A percentile compares a stretch with the other conserved stretches of the same genome.
Evolutionary conservation across 306 rosid genomes (phyloP).

Genomic region (Trifolium repens): DNA sequence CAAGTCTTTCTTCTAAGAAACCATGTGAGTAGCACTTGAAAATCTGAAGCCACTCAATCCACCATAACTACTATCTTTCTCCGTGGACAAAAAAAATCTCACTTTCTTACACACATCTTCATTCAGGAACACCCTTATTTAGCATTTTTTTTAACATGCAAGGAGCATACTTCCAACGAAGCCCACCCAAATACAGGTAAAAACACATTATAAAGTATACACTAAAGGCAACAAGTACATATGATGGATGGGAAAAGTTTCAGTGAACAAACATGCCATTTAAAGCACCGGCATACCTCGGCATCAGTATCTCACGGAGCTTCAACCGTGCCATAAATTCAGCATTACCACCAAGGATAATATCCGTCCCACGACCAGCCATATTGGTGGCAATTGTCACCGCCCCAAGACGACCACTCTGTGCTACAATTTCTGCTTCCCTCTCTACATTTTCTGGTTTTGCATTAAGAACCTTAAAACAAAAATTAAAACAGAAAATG

Average conservation of each 20-base stretch:
- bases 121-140: conserved; percentile 11
- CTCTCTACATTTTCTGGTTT: conserved; percentile 99
- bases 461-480: conserved; percentile 87
- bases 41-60: background rate
- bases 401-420: conserved; percentile 96
- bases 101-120: background rate
- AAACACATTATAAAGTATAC: conserved; percentile 21
- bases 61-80: conserved; percentile 10
- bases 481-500: background rate
- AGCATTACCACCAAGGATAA: conserved; percentile 97
- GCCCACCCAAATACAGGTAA: background rate
- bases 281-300: conserved; percentile 62
- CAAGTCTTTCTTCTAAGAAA: background rate
- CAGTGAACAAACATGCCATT: conserved; percentile 13
- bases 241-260: conserved; percentile 13
- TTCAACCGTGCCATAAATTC: conserved; percentile 98
- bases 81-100: background rate
- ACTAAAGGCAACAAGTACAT: conserved; percentile 20
- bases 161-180: conserved; percentile 18
- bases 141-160: conserved; percentile 3
- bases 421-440: conserved; percentile 98
- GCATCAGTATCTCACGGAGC: conserved; percentile 95
- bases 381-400: conserved; percentile 98
- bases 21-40: conserved; percentile 1
- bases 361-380: conserved; percentile 99